phyloP scores from a whole-genome alignment of 768 basidiomycete species.

The Lyophyllum shimeji region DNA sequence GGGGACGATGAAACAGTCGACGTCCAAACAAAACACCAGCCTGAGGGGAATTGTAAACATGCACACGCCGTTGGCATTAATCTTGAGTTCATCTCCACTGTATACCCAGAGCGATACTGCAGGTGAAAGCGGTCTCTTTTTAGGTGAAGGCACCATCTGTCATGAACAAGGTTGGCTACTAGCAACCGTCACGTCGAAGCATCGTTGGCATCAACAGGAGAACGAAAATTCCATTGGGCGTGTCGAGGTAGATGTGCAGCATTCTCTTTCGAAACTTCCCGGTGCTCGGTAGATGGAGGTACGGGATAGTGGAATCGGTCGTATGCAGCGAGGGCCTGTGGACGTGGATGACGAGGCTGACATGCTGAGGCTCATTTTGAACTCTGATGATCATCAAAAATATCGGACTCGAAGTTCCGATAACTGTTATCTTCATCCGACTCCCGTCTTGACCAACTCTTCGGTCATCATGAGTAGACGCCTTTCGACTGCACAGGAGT shows the following conservation, averaged over 20 bases:
- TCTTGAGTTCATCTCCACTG: slow-evolving; percentile 2
- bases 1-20: not conserved
- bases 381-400: not conserved
- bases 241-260: not conserved
- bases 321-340: not conserved
- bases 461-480: slow-evolving; percentile 29
- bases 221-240: not conserved
- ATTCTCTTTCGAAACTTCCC: not conserved
- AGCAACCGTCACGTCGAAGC: slow-evolving; percentile 8
- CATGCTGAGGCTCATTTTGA: not conserved
- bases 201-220: not conserved
- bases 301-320: not conserved
- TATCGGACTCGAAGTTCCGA: slow-evolving; percentile 12
- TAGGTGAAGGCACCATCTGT: slow-evolving; percentile 3
- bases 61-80: not conserved
- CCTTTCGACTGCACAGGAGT: slow-evolving; percentile 43
- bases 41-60: not conserved
- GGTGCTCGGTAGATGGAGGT: not conserved
- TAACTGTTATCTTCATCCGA: not conserved
- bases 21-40: not conserved
- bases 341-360: too few species aligned
- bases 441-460: not conserved
- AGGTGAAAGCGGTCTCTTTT: not conserved
- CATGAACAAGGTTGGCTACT: slow-evolving; percentile 1
- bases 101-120: slow-evolving; percentile 3